Evolutionary conservation across 1,284 basidiomycete species (phyloP).

Genomic region (Microbotryomycetes sp.): DNA sequence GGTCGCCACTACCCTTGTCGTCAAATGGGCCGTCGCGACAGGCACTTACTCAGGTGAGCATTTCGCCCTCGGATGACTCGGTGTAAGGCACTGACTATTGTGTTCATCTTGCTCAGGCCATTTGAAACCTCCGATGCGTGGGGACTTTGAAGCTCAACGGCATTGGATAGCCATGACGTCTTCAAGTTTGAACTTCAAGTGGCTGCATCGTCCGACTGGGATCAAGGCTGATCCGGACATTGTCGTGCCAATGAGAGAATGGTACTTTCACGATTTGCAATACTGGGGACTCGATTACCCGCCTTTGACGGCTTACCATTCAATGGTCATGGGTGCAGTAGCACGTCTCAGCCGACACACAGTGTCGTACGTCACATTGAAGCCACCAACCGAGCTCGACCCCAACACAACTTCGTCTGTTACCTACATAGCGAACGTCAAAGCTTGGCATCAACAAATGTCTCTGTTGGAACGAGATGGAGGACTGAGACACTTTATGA

Average conservation of each 20-base stretch:
- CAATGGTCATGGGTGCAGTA: conserved; percentile 66
- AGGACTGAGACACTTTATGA: conserved; percentile 69
- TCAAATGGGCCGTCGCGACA: conserved; percentile 63
- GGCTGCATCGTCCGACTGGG: background rate
- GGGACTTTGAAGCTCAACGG: conserved; percentile 87
- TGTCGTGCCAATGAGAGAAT: conserved; percentile 63
- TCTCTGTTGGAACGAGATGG: conserved; percentile 17
- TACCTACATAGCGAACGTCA: conserved; percentile 13
- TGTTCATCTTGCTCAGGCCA: conserved; percentile 57
- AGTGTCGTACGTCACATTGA: conserved; percentile 25
- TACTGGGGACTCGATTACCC: conserved; percentile 95
- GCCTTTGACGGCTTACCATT: conserved; percentile 80
- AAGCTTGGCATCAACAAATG: conserved; percentile 24
- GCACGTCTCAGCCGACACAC: conserved; percentile 37
- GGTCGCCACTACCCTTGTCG: conserved; percentile 51
- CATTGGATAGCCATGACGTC: conserved; percentile 86
- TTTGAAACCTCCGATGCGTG: conserved; percentile 69
- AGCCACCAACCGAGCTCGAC: conserved; percentile 13
- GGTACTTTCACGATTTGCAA: conserved; percentile 77
- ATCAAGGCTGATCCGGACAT: conserved; percentile 35
- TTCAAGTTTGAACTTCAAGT: background rate
- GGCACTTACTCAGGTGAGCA: conserved; percentile 73
- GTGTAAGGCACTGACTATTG: no score
- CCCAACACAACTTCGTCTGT: conserved; percentile 17
- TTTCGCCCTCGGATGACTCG: no score